phyloP scores from a whole-genome alignment of 371 early-diverging fungal species.

The Furculomyces boomerangus region DNA sequence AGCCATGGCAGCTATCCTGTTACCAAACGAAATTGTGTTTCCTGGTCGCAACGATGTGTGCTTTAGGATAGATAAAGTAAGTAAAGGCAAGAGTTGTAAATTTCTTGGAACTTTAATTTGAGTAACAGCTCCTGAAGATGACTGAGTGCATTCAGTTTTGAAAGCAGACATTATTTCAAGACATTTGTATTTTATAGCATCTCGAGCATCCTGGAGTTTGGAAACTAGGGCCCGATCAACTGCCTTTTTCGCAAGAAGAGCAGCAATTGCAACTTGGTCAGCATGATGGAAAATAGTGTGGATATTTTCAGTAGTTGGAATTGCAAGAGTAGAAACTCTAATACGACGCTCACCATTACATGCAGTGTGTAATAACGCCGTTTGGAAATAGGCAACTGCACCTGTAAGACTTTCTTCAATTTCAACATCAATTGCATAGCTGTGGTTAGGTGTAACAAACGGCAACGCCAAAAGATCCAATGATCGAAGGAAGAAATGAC shows the following conservation, averaged over 20 bases:
- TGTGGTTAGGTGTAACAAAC: conserved; percentile 86
- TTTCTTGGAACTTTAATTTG: conserved; percentile 72
- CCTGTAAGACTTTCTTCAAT: conserved; percentile 69
- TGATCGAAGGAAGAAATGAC: conserved; percentile 93
- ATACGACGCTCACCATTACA: conserved; percentile 81
- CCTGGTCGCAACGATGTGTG: conserved; percentile 22
- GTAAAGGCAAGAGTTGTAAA: conserved; percentile 65
- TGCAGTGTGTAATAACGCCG: conserved; percentile 86
- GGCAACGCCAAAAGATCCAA: conserved; percentile 86
- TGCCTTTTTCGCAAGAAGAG: conserved; percentile 71
- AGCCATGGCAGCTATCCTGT: conserved; percentile 51
- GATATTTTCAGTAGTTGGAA: conserved; percentile 69
- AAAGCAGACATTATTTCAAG: conserved; percentile 72
- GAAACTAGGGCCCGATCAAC: conserved; percentile 71
- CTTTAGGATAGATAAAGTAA: conserved; percentile 68
- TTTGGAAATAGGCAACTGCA: conserved; percentile 83
- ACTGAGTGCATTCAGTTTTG: conserved; percentile 51
- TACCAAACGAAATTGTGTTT: conserved; percentile 47
- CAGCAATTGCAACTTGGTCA: conserved; percentile 69
- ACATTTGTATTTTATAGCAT: conserved; percentile 73
- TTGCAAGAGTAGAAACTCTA: conserved; percentile 78
- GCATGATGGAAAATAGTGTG: conserved; percentile 64
- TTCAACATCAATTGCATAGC: conserved; percentile 76
- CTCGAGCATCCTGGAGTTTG: conserved; percentile 87
- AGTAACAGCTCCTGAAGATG: conserved; percentile 52